Conservation (phyloP, 306 rosid genomes). For the Ceratonia siliqua region DNA sequence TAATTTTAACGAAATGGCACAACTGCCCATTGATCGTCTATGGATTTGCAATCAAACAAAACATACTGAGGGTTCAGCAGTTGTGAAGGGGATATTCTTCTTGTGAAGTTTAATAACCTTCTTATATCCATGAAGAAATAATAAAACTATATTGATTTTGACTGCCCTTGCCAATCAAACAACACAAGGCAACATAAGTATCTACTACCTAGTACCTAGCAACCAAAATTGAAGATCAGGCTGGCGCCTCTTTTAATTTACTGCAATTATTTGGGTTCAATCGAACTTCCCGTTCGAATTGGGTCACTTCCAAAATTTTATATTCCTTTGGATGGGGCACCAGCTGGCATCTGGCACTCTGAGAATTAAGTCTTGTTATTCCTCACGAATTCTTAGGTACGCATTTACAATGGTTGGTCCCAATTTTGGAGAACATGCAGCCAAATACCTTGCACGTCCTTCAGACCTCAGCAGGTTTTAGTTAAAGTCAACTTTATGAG, state of each 20-base stretch:
- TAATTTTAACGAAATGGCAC: slow-evolving; percentile 45
- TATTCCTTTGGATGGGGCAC: background rate
- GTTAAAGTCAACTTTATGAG: background rate
- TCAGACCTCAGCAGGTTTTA: background rate
- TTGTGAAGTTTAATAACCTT: background rate
- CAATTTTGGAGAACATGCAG: background rate
- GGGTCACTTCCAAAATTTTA: background rate
- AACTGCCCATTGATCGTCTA: slow-evolving; percentile 45
- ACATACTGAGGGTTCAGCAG: slow-evolving; percentile 12
- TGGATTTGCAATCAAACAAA: slow-evolving; percentile 28
- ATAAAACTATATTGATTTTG: background rate
- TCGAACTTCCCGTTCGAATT: background rate
- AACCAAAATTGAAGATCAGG: background rate
- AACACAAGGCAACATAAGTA: background rate
- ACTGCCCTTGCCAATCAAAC: background rate
- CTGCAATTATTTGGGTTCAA: background rate
- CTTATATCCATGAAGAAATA: background rate
- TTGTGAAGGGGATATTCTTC: background rate
- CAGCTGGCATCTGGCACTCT: background rate
- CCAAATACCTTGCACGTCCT: background rate
- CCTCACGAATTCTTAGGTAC: background rate
- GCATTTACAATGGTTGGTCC: background rate
- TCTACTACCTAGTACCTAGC: background rate
- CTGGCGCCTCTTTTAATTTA: slow-evolving; percentile 22
- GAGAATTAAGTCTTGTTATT: background rate